Conservation (phyloP, 768 basidiomycete species). For the Neoboletus magnificus region DNA sequence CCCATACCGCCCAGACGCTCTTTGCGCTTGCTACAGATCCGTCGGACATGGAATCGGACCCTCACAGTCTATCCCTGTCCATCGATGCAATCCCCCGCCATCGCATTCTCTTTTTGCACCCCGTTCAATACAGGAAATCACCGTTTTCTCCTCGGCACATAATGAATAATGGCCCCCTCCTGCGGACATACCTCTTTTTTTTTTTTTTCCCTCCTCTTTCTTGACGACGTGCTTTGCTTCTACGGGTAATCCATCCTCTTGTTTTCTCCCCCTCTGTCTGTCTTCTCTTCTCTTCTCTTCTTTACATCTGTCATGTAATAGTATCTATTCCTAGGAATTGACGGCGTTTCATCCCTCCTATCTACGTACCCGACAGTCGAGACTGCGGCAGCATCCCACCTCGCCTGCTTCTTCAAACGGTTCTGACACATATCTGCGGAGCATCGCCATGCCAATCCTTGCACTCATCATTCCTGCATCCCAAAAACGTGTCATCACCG, state of each 20-base stretch:
- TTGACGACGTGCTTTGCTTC: not conserved
- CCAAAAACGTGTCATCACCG: too few relatives aligned
- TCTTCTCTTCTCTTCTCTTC: not conserved
- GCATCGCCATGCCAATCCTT: not conserved
- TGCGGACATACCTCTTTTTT: not conserved
- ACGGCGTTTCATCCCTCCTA: not conserved
- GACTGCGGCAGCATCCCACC: not conserved
- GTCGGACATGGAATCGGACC: slow-evolving; percentile 1
- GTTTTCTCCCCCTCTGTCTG: too few relatives aligned
- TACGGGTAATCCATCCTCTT: not conserved
- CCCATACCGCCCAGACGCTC: slow-evolving; percentile 1
- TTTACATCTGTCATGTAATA: not conserved
- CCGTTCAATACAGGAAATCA: not conserved
- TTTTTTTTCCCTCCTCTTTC: not conserved
- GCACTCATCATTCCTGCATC: too few relatives aligned
- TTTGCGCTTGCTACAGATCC: not conserved
- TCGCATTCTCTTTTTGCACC: not conserved
- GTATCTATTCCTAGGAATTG: not conserved
- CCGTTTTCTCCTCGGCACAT: not conserved
- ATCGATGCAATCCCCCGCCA: not conserved
- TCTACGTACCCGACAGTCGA: not conserved
- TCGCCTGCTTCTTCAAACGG: too few relatives aligned
- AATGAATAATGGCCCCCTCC: not conserved
- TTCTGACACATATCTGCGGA: not conserved
- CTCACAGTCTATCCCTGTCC: not conserved